Percentiles rank a stretch among this genome's conserved stretches.
Conservation (phyloP, 2,329 filamentous ascomycete genomes). For the Ceratocystis diversiconidia region DNA sequence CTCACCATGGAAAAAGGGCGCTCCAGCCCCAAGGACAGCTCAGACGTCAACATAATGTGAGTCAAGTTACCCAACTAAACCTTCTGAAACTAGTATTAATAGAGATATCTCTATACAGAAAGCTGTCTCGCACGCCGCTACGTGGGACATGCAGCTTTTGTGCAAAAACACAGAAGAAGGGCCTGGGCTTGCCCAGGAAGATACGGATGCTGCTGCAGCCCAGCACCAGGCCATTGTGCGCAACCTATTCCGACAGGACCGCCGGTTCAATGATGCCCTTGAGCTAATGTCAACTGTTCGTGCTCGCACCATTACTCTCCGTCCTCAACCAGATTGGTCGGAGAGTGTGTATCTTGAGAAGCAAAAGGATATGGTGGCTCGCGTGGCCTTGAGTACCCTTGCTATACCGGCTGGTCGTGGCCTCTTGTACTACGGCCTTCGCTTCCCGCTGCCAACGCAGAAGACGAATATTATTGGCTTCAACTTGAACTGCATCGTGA, state of each 20-base stretch:
- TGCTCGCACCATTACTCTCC: constrained; percentile 62
- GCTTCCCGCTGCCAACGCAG: constrained; percentile 80
- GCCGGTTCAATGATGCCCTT: constrained; percentile 74
- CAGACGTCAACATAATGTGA: neutral
- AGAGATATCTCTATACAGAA: constrained; percentile 7
- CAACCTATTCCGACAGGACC: constrained; percentile 81
- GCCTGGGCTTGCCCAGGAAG: constrained; percentile 35
- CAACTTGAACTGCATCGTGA: constrained; percentile 81
- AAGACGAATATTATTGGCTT: constrained; percentile 83
- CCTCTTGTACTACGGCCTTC: constrained; percentile 75
- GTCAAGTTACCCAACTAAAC: neutral
- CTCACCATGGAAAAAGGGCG: constrained; percentile 22
- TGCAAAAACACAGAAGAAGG: constrained; percentile 52
- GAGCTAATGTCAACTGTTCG: constrained; percentile 74
- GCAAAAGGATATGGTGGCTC: constrained; percentile 79
- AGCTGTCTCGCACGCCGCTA: constrained; percentile 48
- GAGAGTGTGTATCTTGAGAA: constrained; percentile 82
- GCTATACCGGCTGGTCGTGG: constrained; percentile 79
- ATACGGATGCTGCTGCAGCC: constrained; percentile 68
- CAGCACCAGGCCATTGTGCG: constrained; percentile 73
- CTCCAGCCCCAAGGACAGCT: neutral
- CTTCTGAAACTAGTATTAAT: neutral
- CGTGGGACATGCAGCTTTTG: constrained; percentile 64
- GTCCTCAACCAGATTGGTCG: constrained; percentile 60
- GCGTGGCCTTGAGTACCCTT: constrained; percentile 72